phyloP scores from a whole-genome alignment of 2,329 filamentous ascomycete species.

The Diaporthe longicolla region DNA sequence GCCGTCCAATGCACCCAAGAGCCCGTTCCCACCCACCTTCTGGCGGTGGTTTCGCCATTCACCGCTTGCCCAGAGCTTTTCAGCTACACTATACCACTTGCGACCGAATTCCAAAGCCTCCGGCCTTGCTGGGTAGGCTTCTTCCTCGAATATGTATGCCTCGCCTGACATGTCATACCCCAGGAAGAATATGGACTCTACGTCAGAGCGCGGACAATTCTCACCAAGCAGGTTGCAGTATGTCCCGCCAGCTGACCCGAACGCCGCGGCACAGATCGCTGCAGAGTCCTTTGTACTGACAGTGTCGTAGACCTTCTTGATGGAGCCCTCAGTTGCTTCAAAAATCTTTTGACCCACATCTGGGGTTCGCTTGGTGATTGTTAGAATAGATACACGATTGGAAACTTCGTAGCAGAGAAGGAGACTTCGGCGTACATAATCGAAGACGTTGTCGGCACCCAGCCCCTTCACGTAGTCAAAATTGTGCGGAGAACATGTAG shows the following conservation, averaged over 20 bases:
- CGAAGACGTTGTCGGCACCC: slow-evolving; percentile 58
- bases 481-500: slow-evolving; percentile 47
- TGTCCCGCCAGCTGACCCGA: slow-evolving; percentile 18
- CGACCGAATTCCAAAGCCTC: slow-evolving; percentile 27
- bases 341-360: slow-evolving; percentile 55
- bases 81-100: slow-evolving; percentile 5
- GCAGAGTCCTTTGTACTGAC: slow-evolving; percentile 5
- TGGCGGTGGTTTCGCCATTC: slow-evolving; percentile 35
- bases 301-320: slow-evolving; percentile 45
- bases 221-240: slow-evolving; percentile 35
- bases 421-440: slow-evolving; percentile 49
- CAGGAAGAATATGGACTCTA: slow-evolving; percentile 36
- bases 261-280: slow-evolving; percentile 23
- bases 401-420: background rate
- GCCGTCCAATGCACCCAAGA: slow-evolving; percentile 25
- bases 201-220: slow-evolving; percentile 30
- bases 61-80: slow-evolving; percentile 29
- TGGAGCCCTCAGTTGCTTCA: slow-evolving; percentile 57
- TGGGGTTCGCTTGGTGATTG: slow-evolving; percentile 50
- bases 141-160: slow-evolving; percentile 27
- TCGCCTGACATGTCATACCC: slow-evolving; percentile 37
- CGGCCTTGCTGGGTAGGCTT: background rate
- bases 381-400: background rate
- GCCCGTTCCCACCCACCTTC: background rate
- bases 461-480: slow-evolving; percentile 54